Evolutionary conservation across 228 moss, liverwort and hornwort species (phyloP).

Genomic region (Sphagnum fallax): DNA sequence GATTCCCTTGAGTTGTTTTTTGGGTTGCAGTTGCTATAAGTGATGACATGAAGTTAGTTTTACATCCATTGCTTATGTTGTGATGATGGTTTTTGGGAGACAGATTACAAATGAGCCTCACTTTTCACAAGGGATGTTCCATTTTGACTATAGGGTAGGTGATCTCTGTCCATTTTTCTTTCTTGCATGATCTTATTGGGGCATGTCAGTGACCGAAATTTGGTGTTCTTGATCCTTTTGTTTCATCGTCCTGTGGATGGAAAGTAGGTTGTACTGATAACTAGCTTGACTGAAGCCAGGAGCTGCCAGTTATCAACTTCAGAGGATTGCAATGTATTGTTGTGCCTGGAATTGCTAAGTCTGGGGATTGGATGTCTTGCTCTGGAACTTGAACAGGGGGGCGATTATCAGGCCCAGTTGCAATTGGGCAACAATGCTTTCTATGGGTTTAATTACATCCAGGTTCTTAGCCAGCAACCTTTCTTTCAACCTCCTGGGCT

Average conservation of each 20-base stretch:
- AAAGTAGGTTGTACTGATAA: too few species aligned
- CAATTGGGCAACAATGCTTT: conserved; percentile 98
- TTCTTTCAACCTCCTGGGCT: background rate
- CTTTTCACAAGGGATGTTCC: conserved; percentile 99
- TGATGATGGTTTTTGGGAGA: conserved; percentile 3
- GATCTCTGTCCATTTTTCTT: background rate
- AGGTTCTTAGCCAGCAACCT: conserved; percentile 36
- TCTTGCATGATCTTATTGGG: too few species aligned
- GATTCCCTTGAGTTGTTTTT: too few species aligned
- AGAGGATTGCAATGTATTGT: too few species aligned
- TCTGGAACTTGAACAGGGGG: conserved; percentile 48
- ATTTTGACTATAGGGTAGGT: conserved; percentile 97
- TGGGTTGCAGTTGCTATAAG: too few species aligned
- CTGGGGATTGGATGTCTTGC: background rate
- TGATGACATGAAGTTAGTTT: too few species aligned
- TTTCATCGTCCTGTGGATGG: too few species aligned
- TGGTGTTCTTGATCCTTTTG: too few species aligned
- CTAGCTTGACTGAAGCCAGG: too few species aligned
- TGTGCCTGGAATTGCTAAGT: too few species aligned
- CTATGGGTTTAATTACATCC: conserved; percentile 95
- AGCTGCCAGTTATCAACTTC: too few species aligned
- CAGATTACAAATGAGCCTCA: conserved; percentile 99
- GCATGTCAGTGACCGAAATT: too few species aligned
- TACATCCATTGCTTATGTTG: background rate
- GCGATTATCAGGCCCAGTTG: conserved; percentile 92